Evolutionary conservation across 352 stramenopile species (phyloP), one percentile per base, ranked within the genome.

Genomic region (Phytopythium sindhum): DNA sequence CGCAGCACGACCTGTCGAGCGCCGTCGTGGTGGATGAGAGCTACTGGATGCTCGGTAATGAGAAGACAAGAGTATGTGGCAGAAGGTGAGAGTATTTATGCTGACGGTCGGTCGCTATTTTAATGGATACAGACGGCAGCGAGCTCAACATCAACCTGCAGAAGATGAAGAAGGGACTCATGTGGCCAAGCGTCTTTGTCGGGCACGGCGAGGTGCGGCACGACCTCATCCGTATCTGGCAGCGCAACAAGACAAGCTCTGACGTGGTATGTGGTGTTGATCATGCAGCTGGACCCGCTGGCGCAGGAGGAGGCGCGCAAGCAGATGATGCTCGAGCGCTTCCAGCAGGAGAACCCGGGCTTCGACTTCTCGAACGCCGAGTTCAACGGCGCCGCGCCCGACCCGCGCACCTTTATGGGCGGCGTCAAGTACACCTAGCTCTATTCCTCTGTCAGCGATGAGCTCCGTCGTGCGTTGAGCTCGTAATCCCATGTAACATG

Each of bases 361-460:
- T 99, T 99, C 68, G 97, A 99, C 64, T 99, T 99, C 83, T 97
- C 94, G 15, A 90, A 96, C 58, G 97, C 97, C 31, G 88, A 98
- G 65, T 99, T 99, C 69, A 99, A 98, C 77, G 97, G 97, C 7
- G 71, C 86, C 33, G 96, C 97, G 12, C 97, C 97, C 2, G 95
- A 99, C 74, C 90, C 97, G 21, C 83, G 94, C 60, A 98, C 85
- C 21, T 99, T 99, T 69, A 99, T 99, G 97, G 97, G 96, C 35
- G 97, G 97, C 28, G 88, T 97, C 33, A 93, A 93, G 65, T 96
- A 96, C 74, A 78, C 80, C 11, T 96, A 73, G 12, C 28, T 15
- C 0, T 23, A 23, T 4, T n/a, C 8, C 21, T 50, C 6, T 55
- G 52, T 21, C 26, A 60, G 48, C 19, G 47, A 29, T 21, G 42